Evolutionary conservation across 2,329 filamentous ascomycete genomes (phyloP), one percentile per base, ranked within the genome.

Genomic region (Proliferodiscus dingleyae): DNA sequence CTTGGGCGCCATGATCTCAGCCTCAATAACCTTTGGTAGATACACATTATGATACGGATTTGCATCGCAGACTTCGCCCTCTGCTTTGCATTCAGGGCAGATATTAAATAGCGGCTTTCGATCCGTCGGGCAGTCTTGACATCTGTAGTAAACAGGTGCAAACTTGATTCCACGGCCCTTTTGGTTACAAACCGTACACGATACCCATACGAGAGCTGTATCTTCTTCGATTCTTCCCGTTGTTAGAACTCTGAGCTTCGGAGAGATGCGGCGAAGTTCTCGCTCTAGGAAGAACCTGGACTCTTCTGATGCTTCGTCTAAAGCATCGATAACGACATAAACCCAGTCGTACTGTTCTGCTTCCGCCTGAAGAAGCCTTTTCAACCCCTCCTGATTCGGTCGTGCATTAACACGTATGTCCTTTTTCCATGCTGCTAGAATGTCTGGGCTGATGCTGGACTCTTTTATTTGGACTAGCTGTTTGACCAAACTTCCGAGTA

Each of bases 401-500:
- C 18, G 30, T 22, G 37, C 41, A 24, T 40, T 33, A 2, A 43
- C 30, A 29, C 41, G 26, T 5, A 8, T 30, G 13, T 44, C 44
- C 44, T 47, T 52, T 5, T 44, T 21, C 48, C 42, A 49, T 5
- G 47, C 43, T 19, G 42, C 18, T 21, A 38, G 22, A 5, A 54
- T 37, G 5, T 8, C 41, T 3, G 34, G 23, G 40, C 33, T 46
- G 9, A 45, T 11, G 28, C 28, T 18, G 7, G 43, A 29, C 21
- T 40, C 39, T 15, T 45, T 48, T 22, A 51, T 32, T 30, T 51
- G 47, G 21, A 51, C 34, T 18, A 69, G 56, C 37, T 69, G 67
- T 34, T 64, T 66, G 0, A 66, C 36, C 2, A 69, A 40, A 32
- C 55, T 63, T 0, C 57, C 49, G 0, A 66, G 44, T 1, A 68